These are phyloP conservation scores for Lipomyces yamadae DNA, from an alignment of 805 yeast genomes.

Conservation along the genomic window DNA sequence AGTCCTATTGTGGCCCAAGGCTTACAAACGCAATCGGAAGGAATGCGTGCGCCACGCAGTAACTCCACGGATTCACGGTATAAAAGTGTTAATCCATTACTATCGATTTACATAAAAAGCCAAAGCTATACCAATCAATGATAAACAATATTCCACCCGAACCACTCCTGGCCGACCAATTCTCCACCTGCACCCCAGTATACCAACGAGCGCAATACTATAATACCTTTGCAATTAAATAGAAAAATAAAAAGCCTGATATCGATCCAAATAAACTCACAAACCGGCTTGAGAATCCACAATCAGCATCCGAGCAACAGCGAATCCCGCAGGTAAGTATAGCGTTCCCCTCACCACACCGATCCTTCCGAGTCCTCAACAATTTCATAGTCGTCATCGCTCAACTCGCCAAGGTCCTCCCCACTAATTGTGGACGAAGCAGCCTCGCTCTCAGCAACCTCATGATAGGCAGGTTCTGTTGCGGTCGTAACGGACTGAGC, in stretches of 20 bases:
- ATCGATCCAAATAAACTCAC: background rate
- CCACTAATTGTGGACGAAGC: conserved; percentile 3
- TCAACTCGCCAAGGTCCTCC: conserved; percentile 9
- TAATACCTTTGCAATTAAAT: background rate
- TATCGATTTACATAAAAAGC: no score
- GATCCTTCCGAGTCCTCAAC: conserved; percentile 14
- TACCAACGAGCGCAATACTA: background rate
- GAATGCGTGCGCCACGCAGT: no score
- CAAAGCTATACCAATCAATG: no score
- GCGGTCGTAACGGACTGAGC: conserved; percentile 10
- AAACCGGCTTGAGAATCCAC: background rate
- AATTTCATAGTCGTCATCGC: conserved; percentile 14
- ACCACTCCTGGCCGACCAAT: background rate
- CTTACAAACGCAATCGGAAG: no score
- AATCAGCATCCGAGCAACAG: background rate
- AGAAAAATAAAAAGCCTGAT: background rate
- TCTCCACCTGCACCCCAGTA: background rate
- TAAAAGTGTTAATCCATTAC: no score
- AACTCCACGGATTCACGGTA: no score
- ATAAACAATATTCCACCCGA: no score
- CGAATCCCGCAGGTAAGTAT: background rate
- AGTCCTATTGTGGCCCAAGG: no score
- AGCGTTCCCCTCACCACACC: background rate
- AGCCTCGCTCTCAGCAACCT: conserved; percentile 9
- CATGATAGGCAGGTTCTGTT: background rate